Conservation (phyloP, 768 basidiomycete species). For the Pleurotus tuoliensis region DNA sequence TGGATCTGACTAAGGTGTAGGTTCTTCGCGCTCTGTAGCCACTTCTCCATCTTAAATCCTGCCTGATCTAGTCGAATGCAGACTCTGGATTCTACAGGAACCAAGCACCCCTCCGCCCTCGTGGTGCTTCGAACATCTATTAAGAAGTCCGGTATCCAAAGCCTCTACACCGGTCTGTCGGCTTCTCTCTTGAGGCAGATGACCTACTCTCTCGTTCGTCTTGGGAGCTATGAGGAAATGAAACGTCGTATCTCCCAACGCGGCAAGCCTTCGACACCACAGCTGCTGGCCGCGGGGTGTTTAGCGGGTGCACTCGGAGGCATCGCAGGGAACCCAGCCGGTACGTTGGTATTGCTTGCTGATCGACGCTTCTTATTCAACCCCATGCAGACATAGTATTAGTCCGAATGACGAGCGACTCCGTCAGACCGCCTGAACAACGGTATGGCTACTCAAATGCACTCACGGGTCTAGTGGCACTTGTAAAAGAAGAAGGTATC, state of each 20-base stretch:
- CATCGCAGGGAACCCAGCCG: slow-evolving; percentile 81
- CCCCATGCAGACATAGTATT: slow-evolving; percentile 58
- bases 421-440: slow-evolving; percentile 66
- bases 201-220: slow-evolving; percentile 84
- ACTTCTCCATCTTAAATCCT: slow-evolving; percentile 4
- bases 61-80: slow-evolving; percentile 66
- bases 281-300: slow-evolving; percentile 61
- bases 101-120: slow-evolving; percentile 59
- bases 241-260: slow-evolving; percentile 52
- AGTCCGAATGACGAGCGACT: slow-evolving; percentile 88
- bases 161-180: slow-evolving; percentile 77
- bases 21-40: slow-evolving; percentile 17
- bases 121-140: slow-evolving; percentile 63
- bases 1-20: slow-evolving; percentile 85
- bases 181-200: slow-evolving; percentile 86
- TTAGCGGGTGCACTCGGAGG: slow-evolving; percentile 80
- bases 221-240: slow-evolving; percentile 79
- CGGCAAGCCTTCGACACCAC: slow-evolving; percentile 48
- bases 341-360: slow-evolving; percentile 27
- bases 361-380: slow-evolving; percentile 1
- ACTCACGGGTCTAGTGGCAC: slow-evolving; percentile 61
- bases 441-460: slow-evolving; percentile 79
- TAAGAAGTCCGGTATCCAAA: slow-evolving; percentile 61
- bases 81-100: slow-evolving; percentile 43
- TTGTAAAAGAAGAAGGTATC: slow-evolving; percentile 68